Evolutionary conservation across 2,329 filamentous ascomycete genomes (phyloP).

Genomic region (Paecilomyces dactylethromorphus): DNA sequence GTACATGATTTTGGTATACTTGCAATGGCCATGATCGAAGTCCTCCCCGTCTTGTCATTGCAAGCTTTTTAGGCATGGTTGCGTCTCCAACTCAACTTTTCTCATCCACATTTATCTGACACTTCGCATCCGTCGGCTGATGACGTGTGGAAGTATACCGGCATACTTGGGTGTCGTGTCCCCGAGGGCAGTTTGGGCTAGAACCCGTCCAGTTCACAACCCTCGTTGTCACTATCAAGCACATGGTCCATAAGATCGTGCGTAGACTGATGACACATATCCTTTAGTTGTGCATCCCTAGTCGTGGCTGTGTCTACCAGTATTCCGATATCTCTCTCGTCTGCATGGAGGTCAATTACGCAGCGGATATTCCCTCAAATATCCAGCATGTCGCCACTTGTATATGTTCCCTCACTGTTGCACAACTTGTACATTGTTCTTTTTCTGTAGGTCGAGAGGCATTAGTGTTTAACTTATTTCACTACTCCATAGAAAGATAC

Average conservation of each 20-base stretch:
- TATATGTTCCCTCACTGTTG: constrained; percentile 29
- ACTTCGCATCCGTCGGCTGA: not conserved
- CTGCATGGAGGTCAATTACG: constrained; percentile 1
- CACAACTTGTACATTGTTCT: constrained; percentile 44
- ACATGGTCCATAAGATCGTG: not conserved
- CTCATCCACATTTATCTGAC: not conserved
- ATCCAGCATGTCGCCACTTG: constrained; percentile 5
- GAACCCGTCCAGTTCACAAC: not conserved
- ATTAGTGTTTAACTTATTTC: not conserved
- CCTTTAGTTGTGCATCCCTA: not conserved
- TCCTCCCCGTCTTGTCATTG: not conserved
- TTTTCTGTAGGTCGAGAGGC: constrained; percentile 30
- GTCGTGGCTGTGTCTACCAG: not conserved
- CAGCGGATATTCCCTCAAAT: not conserved
- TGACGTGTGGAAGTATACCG: constrained; percentile 2
- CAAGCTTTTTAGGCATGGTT: constrained; percentile 9
- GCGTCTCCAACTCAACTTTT: constrained; percentile 4
- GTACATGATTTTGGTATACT: not conserved
- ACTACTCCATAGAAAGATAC: not conserved
- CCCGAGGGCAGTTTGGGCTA: not conserved
- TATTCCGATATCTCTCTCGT: constrained; percentile 1
- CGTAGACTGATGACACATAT: not conserved
- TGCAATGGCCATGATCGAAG: not conserved
- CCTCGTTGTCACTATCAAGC: not conserved
- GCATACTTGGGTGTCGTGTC: not conserved